These are phyloP conservation scores for Erysiphe pulchra DNA, from an alignment of 2,329 filamentous ascomycete species.

Conservation along the genomic window DNA sequence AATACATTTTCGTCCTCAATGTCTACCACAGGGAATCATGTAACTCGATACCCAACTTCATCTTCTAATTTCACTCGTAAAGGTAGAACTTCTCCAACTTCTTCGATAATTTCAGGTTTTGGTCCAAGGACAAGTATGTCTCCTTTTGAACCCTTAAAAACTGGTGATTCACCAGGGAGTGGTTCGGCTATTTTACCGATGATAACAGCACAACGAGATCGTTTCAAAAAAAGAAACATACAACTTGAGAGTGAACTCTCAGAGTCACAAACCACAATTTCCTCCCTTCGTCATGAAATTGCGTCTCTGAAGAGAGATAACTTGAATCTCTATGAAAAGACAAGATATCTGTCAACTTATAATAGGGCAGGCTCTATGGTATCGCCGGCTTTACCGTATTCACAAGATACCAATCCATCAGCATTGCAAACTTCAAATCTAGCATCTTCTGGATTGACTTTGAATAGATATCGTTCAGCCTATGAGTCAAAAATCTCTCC, in stretches of 20 bases:
- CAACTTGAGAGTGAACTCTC: conserved; percentile 80
- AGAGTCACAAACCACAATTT: conserved; percentile 57
- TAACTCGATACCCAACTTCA: conserved; percentile 50
- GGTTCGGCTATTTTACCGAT: conserved; percentile 84
- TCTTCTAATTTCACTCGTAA: conserved; percentile 31
- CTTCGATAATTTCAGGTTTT: conserved; percentile 95
- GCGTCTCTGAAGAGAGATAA: conserved; percentile 90
- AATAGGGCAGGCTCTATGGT: conserved; percentile 39
- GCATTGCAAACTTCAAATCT: conserved; percentile 35
- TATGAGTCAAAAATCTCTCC: conserved; percentile 93
- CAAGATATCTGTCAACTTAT: conserved; percentile 84
- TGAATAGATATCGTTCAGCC: conserved; percentile 70
- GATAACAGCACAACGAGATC: conserved; percentile 92
- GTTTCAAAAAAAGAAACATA: conserved; percentile 86
- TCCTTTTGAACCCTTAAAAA: conserved; percentile 29
- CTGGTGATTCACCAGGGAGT: conserved; percentile 39
- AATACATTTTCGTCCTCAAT: conserved; percentile 73
- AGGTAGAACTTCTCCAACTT: conserved; percentile 66
- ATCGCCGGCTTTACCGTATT: conserved; percentile 39
- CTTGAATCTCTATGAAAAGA: conserved; percentile 89
- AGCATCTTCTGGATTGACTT: conserved; percentile 34
- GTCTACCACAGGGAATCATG: conserved; percentile 80
- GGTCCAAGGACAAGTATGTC: conserved; percentile 33
- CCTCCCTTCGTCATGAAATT: conserved; percentile 70
- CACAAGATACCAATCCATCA: conserved; percentile 49